phyloP scores from a whole-genome alignment of 2,329 filamentous ascomycete genomes.

The Cercospora brassicicola region DNA sequence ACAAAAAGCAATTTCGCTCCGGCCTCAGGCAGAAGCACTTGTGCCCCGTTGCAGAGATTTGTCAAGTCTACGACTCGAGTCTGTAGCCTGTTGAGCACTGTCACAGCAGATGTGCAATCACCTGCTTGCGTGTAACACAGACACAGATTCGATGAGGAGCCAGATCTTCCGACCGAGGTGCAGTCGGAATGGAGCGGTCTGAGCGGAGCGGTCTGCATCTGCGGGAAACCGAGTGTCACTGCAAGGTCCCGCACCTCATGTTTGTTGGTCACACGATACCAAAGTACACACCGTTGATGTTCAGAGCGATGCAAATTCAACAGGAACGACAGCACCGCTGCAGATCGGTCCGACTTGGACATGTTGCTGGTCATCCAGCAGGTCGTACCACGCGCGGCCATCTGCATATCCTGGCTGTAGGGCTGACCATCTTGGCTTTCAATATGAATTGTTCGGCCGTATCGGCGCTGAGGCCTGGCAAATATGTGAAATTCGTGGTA shows the following conservation, averaged over 20 bases:
- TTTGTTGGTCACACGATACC: conserved; percentile 3
- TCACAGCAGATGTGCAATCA: not conserved
- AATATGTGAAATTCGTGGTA: not conserved
- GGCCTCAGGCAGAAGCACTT: conserved; percentile 3
- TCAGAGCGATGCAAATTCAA: not conserved
- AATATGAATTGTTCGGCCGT: not conserved
- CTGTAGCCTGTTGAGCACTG: not conserved
- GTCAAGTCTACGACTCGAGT: not conserved
- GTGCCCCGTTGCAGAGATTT: not conserved
- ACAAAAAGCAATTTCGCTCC: not conserved
- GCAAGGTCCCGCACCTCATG: conserved; percentile 12
- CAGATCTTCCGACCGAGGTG: not conserved
- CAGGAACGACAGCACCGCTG: not conserved
- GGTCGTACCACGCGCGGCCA: not conserved
- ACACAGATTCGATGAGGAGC: not conserved
- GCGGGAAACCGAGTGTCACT: not conserved
- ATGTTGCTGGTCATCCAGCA: not conserved
- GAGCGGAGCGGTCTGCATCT: not conserved
- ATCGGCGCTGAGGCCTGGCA: not conserved
- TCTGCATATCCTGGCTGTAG: not conserved
- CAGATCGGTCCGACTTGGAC: conserved; percentile 5
- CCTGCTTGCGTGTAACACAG: not conserved
- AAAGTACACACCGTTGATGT: not conserved
- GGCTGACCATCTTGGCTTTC: conserved; percentile 2
- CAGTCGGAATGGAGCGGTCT: not conserved